A percentile compares a stretch with the other conserved stretches of the same genome.
Conservation (phyloP, 345 rosid species). For the Aquilaria yunnanensis region DNA sequence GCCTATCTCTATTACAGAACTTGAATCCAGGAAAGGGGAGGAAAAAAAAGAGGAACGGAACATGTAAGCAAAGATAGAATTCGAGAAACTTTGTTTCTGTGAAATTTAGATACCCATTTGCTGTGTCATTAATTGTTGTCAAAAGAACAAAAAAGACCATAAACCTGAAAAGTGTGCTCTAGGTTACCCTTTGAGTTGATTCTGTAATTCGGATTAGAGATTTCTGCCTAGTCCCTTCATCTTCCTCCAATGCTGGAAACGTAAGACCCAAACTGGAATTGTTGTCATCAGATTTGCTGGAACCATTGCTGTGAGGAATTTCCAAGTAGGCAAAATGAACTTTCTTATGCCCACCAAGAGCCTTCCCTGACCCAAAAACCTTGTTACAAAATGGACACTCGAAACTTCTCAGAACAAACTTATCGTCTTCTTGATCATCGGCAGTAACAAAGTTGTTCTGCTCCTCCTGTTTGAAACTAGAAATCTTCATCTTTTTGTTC, state of each 20-base stretch:
- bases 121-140: too few relatives aligned
- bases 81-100: too few relatives aligned
- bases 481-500: slow-evolving; percentile 25
- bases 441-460: slow-evolving; percentile 1
- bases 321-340: slow-evolving; percentile 14
- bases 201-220: not conserved
- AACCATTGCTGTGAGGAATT: slow-evolving; percentile 2
- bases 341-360: slow-evolving; percentile 34
- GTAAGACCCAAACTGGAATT: slow-evolving; percentile 21
- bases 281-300: slow-evolving; percentile 2
- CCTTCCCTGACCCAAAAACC: slow-evolving; percentile 32
- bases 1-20: too few relatives aligned
- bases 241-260: slow-evolving; percentile 28
- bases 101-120: too few relatives aligned
- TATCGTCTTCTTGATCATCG: slow-evolving; percentile 18
- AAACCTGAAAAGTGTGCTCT: too few relatives aligned
- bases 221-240: slow-evolving; percentile 8
- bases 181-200: slow-evolving; percentile 7
- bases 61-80: too few relatives aligned
- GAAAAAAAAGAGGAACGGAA: too few relatives aligned
- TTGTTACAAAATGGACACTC: slow-evolving; percentile 26
- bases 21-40: too few relatives aligned
- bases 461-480: not conserved
- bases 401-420: slow-evolving; percentile 1
- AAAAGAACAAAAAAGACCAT: too few relatives aligned